A percentile compares a stretch with the other conserved stretches of the same genome.
phyloP scores from a whole-genome alignment of 2,329 filamentous ascomycete species.

The Xylariaceae sp. region DNA sequence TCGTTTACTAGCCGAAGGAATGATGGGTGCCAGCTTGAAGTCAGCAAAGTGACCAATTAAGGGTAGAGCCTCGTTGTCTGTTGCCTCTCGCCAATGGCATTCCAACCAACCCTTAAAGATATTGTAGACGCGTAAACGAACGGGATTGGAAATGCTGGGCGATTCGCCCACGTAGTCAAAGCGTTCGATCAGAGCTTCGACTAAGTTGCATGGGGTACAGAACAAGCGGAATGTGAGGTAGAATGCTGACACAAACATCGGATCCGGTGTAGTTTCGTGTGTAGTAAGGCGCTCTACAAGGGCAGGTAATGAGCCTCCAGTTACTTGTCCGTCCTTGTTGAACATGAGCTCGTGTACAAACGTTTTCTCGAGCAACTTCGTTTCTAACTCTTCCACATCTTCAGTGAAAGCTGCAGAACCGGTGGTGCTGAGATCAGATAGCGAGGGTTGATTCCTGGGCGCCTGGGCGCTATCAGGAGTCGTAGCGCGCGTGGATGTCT shows the following conservation, averaged over 20 bases:
- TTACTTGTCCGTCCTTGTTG: slow-evolving; percentile 93
- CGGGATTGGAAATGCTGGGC: slow-evolving; percentile 67
- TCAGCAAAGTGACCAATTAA: slow-evolving; percentile 77
- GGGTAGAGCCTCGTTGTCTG: slow-evolving; percentile 69
- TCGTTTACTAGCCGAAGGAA: slow-evolving; percentile 76
- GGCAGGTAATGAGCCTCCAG: slow-evolving; percentile 82
- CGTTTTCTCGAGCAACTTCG: slow-evolving; percentile 81
- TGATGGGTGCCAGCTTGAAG: slow-evolving; percentile 58
- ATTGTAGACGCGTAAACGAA: slow-evolving; percentile 89
- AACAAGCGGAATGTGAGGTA: slow-evolving; percentile 96
- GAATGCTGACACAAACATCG: slow-evolving; percentile 87
- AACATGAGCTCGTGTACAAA: slow-evolving; percentile 86
- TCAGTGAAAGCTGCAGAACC: slow-evolving; percentile 64
- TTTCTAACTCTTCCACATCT: slow-evolving; percentile 73
- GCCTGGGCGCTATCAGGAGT: slow-evolving; percentile 64
- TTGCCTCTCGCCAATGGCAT: slow-evolving; percentile 84
- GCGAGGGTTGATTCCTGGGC: slow-evolving; percentile 55
- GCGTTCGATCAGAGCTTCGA: slow-evolving; percentile 77
- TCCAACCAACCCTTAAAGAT: slow-evolving; percentile 97
- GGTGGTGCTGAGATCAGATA: slow-evolving; percentile 63
- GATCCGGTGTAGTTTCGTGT: slow-evolving; percentile 86
- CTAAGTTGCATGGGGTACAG: slow-evolving; percentile 72
- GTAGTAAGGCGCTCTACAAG: slow-evolving; percentile 92
- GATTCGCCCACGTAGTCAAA: slow-evolving; percentile 88
- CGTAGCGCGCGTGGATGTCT: slow-evolving; percentile 79